Evolutionary conservation across 306 rosid genomes (phyloP), one percentile per base, ranked within the genome.

Genomic region (Cucurbita ficifolia): DNA sequence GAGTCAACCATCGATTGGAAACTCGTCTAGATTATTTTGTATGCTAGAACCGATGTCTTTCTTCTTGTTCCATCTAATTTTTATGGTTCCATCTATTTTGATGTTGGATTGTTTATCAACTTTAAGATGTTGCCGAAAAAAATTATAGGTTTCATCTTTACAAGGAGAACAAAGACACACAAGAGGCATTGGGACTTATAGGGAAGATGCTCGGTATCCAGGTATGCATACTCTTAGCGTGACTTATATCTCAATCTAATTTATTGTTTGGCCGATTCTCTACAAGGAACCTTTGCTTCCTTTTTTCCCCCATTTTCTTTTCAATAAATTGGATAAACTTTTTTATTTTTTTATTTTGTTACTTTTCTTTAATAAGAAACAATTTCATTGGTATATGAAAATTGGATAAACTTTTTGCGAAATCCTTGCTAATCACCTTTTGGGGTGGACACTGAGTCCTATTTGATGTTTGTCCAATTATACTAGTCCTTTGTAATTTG

Each of bases 101-200:
- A 64, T 36, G 33, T 64, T 40, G 11, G 3, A 36, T 36, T 61
- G 7, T 63, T 7, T 10, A 63, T 63, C 70, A 63, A n/a, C 17
- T 63, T 38, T 38, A 63, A 63, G 16, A 35, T 63, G 70, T 63
- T 48, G 10, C 8, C 42, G 76, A 35, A 57, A 57, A 56, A 82
- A 73, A 57, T 56, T 33, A 14, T 79, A 90, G 98, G 90, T 94
- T 94, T 87, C 82, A 90, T 89, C 90, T 94, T 54, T 90, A 78
- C 83, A 90, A 94, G 84, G 98, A 94, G 84, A 94, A 94, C 83
- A 94, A 94, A 82, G 98, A 94, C 84, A 87, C 97, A 8, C 98
- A 94, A 64, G 98, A 94, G 80, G 96, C 90, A 35, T 85, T 94
- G 79, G 97, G 92, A 77, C 67, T 94, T 70, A 78, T 94, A 40